A percentile compares a stretch with the other conserved stretches of the same genome.
Conservation (phyloP, 163 green algal genomes). For the Volvox carteri region DNA sequence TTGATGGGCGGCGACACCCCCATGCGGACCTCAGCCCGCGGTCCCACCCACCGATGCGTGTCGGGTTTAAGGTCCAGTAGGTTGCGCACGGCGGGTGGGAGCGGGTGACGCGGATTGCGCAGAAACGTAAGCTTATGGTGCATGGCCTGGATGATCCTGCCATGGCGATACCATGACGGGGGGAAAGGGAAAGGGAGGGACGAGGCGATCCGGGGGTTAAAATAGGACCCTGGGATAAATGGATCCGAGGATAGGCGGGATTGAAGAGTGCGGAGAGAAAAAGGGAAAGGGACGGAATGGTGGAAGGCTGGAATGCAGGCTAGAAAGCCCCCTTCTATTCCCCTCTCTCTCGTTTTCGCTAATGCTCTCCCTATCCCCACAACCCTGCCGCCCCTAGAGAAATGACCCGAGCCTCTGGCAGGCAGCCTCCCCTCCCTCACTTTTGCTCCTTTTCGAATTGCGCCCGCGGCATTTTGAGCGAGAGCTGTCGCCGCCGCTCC, state of each 20-base stretch:
- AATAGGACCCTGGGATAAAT: no score
- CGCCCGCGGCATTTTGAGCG: slow-evolving; percentile 73
- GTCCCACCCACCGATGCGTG: slow-evolving; percentile 29
- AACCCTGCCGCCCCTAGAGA: no score
- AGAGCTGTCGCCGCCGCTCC: slow-evolving; percentile 65
- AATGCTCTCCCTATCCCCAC: no score
- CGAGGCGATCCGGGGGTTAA: background rate
- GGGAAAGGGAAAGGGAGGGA: background rate
- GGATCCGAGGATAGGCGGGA: background rate
- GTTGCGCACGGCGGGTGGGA: slow-evolving; percentile 56
- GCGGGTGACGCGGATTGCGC: slow-evolving; percentile 68
- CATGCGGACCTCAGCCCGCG: background rate
- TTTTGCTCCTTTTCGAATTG: slow-evolving; percentile 82
- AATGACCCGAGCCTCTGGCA: no score
- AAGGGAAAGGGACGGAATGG: background rate
- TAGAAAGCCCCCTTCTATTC: no score
- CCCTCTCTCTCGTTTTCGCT: no score
- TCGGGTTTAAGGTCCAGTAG: slow-evolving; percentile 52
- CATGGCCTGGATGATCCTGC: slow-evolving; percentile 80
- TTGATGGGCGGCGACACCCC: slow-evolving; percentile 64
- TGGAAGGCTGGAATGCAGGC: background rate
- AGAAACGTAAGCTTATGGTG: slow-evolving; percentile 80
- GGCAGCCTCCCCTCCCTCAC: no score
- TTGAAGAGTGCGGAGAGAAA: background rate
- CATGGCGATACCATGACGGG: background rate